phyloP scores from a whole-genome alignment of 2,329 filamentous ascomycete genomes.

The Penicillium sp. region DNA sequence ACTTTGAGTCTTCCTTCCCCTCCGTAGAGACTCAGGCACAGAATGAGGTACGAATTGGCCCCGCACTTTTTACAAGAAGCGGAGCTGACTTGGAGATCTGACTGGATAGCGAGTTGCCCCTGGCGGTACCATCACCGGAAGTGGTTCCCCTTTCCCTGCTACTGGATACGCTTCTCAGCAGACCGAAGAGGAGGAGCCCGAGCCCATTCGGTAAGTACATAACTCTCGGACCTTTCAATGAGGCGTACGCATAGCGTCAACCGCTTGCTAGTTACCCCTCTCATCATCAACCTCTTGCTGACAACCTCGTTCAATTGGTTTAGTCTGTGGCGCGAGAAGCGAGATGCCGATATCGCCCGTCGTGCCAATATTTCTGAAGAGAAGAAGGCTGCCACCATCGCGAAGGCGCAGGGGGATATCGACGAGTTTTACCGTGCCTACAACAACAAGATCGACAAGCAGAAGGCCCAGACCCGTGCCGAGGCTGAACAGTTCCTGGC shows the following conservation, averaged over 20 bases:
- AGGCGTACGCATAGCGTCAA: constrained; percentile 11
- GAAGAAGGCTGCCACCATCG: constrained; percentile 81
- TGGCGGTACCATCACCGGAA: constrained; percentile 78
- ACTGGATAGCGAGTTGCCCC: constrained; percentile 65
- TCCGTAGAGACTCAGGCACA: constrained; percentile 69
- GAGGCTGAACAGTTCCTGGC: constrained; percentile 93
- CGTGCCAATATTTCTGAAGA: constrained; percentile 79
- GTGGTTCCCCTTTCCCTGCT: constrained; percentile 57
- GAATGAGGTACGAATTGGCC: constrained; percentile 63
- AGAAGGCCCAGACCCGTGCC: constrained; percentile 79
- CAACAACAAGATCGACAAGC: constrained; percentile 97
- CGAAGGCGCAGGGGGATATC: constrained; percentile 89
- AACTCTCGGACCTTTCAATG: not conserved
- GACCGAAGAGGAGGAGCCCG: constrained; percentile 80
- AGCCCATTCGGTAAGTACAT: constrained; percentile 67
- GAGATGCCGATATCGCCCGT: constrained; percentile 78
- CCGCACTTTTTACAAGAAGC: not conserved
- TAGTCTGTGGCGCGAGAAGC: constrained; percentile 84
- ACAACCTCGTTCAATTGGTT: constrained; percentile 1
- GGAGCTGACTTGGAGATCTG: constrained; percentile 20
- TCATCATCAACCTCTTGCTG: constrained; percentile 6
- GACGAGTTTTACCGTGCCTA: constrained; percentile 99
- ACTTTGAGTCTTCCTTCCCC: constrained; percentile 89
- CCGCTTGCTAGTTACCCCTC: not conserved
- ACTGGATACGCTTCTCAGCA: constrained; percentile 57